Evolutionary conservation across 129 eudicot genomes (phyloP), one percentile per base, ranked within the genome.

Genomic region (Dittrichia graveolens): DNA sequence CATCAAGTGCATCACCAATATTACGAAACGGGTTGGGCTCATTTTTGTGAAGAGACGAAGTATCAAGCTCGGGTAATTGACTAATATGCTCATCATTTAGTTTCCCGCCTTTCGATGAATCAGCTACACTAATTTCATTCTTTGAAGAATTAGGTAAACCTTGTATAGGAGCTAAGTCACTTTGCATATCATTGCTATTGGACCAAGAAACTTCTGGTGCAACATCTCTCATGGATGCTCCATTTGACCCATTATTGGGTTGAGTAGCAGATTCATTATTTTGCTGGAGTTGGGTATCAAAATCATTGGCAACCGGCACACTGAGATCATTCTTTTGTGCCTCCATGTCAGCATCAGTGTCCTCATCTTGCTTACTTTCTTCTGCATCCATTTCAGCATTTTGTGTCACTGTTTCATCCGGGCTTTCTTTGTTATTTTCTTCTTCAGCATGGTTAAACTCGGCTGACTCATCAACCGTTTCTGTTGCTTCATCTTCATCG

Each of bases 1-100:
- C 86, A 13, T 95, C 94, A 66, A 95, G 86, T 4, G 99, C 99
- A 69, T 95, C 97, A 8, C 97, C 99, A 10, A 95, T 69, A 61
- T 81, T 86, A 42, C 96, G 91, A n/a, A 77, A 83, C 62, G 99
- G 97, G 78, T 95, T 95, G 0, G 96, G 99, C 72, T 90, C 85
- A 44, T 44, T 72, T 74, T 85, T 90, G 77, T 72, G 86, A 41
- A 42, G 65, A 39, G 85, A 69, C 0, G 88, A 77, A 14, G 73
- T 59, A 53, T 88, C 89, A 11, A 59, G 31, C 75, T 85, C 87
- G 3, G 94, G 85, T 37, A 83, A 11, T 31, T 90, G 88, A 65
- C 79, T 67, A 6, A 83, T 58, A 67, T 73, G 84, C 39, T 84
- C 86, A 19, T 87, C 78, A 49, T 83, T 79, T 43, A 86, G 49